Percentiles rank a stretch among this genome's conserved stretches.
phyloP scores from a whole-genome alignment of 768 basidiomycete genomes.

The Tylopilus rubrobrunneus region DNA sequence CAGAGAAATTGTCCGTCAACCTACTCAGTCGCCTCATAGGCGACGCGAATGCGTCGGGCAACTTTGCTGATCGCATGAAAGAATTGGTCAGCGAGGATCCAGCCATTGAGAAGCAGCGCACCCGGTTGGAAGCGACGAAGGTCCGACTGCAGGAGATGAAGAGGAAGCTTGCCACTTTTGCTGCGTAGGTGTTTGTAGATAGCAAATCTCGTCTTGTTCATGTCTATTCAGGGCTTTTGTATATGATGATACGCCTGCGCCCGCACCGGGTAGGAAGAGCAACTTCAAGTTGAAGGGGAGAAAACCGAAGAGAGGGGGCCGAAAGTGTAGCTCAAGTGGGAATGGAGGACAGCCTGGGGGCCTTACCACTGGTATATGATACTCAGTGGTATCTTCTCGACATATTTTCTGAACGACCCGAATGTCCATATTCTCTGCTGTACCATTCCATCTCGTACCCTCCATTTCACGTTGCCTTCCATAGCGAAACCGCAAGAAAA shows the following conservation, averaged over 20 bases:
- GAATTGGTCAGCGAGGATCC: slow-evolving; percentile 47
- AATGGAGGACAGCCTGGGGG: too few species aligned
- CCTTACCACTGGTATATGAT: background rate
- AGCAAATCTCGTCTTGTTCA: background rate
- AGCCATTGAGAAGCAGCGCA: slow-evolving; percentile 31
- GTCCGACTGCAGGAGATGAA: slow-evolving; percentile 39
- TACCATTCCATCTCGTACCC: too few species aligned
- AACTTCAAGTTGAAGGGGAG: too few species aligned
- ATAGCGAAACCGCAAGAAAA: too few species aligned
- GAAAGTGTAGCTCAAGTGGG: too few species aligned
- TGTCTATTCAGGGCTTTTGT: background rate
- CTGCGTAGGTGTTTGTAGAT: slow-evolving; percentile 4
- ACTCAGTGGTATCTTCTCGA: background rate
- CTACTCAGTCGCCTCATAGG: slow-evolving; percentile 35
- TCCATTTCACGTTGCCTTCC: too few species aligned
- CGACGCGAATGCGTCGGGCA: slow-evolving; percentile 8
- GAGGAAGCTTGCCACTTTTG: slow-evolving; percentile 33
- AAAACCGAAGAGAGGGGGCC: too few species aligned
- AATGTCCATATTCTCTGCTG: too few species aligned
- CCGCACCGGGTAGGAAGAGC: too few species aligned
- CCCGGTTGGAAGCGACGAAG: slow-evolving; percentile 32
- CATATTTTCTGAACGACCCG: background rate
- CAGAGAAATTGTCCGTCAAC: slow-evolving; percentile 30
- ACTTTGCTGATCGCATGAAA: slow-evolving; percentile 31
- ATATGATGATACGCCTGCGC: too few species aligned